Evolutionary conservation across 202 grass and related monocot species (phyloP), one percentile per base, ranked within the genome.

Genomic region (Brachypodium distachyon): DNA sequence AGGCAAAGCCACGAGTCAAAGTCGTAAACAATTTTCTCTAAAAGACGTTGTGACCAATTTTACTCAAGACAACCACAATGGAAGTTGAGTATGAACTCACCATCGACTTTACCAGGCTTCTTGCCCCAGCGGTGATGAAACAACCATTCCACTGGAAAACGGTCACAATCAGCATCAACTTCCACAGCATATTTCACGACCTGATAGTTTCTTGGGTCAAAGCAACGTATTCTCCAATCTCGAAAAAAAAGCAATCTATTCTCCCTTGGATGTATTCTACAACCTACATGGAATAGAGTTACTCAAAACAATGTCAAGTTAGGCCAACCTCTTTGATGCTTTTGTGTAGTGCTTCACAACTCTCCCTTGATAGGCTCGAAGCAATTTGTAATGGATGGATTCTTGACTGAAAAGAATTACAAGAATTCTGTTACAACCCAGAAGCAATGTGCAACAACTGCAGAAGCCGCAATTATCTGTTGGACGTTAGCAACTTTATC

Each of bases 101-200:
- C 87, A 58, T 94, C 60, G 34, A 88, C 87, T 92, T 86, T 83
- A 61, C 87, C 84, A 82, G 72, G 77, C 65, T 84, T 93, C 83
- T 94, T 97, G 47, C 91, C 94, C 89, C 91, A 92, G n/a, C 91
- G 80, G 18, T 92, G 87, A 94, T 97, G 94, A 90, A 97, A 94
- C 32, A 97, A 81, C 89, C 91, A 94, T 80, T 94, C 63, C 53
- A 72, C 71, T 31, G 89, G 91, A 97, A 97, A 97, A 60, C 70
- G 82, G 18, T 21, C 86, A 18, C 73, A 82, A 67, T 94, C 89
- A 77, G 91, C 87, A 81, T 92, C 81, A 67, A 92, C 91, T 46
- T 92, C 89, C n/a, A 97, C 91, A 67, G 87, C 88, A 90, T 88
- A 85, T 76, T 86, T 84, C 55, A 97, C 86, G 80, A 92, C 91